Evolutionary conservation across 352 stramenopile species (phyloP), one percentile per base, ranked within the genome.

Genomic region (Globisporangium abappressorium): DNA sequence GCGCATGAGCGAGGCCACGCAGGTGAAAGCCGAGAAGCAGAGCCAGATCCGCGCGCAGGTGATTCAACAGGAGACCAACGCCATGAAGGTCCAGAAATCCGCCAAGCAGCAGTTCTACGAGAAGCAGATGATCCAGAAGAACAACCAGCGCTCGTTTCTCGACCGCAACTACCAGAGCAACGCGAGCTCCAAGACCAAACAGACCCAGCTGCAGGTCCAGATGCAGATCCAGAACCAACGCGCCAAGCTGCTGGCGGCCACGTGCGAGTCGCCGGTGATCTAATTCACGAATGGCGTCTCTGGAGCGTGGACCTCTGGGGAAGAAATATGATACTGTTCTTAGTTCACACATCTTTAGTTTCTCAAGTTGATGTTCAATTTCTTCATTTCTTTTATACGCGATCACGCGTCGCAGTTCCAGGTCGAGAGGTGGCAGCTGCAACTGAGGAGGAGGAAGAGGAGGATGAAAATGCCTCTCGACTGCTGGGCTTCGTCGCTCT

Each of bases 51-150:
- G 76, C 26, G 68, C 71, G 15, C 71, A 84, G 30, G 72, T 89
- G 30, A 58, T 80, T 14, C 64, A 72, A 4, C 57, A 78, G 20
- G 82, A 90, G 70, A 78, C 68, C 0, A 72, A 63, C 26, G 63
- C 55, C 30, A 67, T 72, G 14, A 71, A 70, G 8, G 65, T 86
- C 20, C 30, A 57, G 18, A 92, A 93, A 63, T 82, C 74, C 5
- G 60, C 80, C 6, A 89, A 76, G 33, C 86, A 93, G 64, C 74
- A 84, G 66, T 83, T 79, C 63, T 94, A 92, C 56, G 82, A 92
- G 60, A 88, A 88, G 67, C 70, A 78, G 36, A 74, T 91, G 34
- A 33, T 76, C 36, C 73, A 87, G 64, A 87, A 87, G 56, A 74
- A 78, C 51, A 77, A 73, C 12, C 73, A 85, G 46, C 77, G 74